phyloP scores from a whole-genome alignment of 2,329 filamentous ascomycete genomes.

The Xenosphaeropsis pyriputrescens region DNA sequence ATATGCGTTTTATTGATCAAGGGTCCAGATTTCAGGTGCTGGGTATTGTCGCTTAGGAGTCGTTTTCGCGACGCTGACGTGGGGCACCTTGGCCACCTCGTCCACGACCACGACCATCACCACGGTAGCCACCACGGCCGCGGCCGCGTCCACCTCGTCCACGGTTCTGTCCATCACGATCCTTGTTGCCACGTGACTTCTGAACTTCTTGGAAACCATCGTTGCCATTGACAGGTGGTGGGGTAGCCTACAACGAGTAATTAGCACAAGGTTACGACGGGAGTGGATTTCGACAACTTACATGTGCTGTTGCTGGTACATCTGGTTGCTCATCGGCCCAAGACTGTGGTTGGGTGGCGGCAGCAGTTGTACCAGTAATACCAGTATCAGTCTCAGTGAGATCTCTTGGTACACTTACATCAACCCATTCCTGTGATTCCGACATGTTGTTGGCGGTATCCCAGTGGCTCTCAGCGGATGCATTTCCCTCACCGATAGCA shows the following conservation, averaged over 20 bases:
- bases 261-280: conserved; percentile 6
- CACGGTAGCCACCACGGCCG: conserved; percentile 28
- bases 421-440: conserved; percentile 19
- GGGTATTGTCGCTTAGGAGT: conserved; percentile 4
- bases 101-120: conserved; percentile 31
- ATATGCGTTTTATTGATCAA: too few relatives aligned
- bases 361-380: conserved; percentile 36
- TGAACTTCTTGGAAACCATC: conserved; percentile 65
- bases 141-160: conserved; percentile 38
- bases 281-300: conserved; percentile 16
- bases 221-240: conserved; percentile 25
- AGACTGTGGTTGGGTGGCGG: conserved; percentile 45
- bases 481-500: conserved; percentile 35
- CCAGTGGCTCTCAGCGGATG: conserved; percentile 53
- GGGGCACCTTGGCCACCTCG: conserved; percentile 25
- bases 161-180: conserved; percentile 34
- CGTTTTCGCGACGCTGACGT: conserved; percentile 11
- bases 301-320: conserved; percentile 21
- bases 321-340: conserved; percentile 74
- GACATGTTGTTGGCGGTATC: conserved; percentile 26
- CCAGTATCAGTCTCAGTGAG: conserved; percentile 60
- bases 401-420: conserved; percentile 65
- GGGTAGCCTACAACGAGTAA: conserved; percentile 5
- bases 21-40: too few relatives aligned
- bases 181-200: conserved; percentile 37